Conservation (phyloP, 805 yeast genomes). For the Kluyveromyces nonfermentans region DNA sequence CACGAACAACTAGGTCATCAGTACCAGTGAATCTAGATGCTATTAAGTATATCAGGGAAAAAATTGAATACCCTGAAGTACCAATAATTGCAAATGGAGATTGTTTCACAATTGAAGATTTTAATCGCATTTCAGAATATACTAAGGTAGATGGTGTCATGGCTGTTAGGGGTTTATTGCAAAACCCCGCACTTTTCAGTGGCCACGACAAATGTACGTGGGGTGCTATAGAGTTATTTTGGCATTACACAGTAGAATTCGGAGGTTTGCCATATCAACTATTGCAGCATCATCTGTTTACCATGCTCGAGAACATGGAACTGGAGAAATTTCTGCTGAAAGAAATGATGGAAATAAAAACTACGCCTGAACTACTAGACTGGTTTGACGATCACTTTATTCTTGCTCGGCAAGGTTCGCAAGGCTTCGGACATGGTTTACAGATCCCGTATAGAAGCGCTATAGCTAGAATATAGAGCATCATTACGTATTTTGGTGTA, state of each 20-base stretch:
- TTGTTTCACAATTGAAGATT: slow-evolving; percentile 61
- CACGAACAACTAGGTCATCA: slow-evolving; percentile 75
- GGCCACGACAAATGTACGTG: slow-evolving; percentile 74
- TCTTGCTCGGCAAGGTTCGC: slow-evolving; percentile 57
- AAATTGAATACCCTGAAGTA: slow-evolving; percentile 34
- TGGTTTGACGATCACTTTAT: slow-evolving; percentile 72
- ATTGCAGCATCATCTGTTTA: slow-evolving; percentile 77
- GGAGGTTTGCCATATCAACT: slow-evolving; percentile 75
- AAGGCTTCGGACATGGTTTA: slow-evolving; percentile 50
- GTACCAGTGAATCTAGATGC: slow-evolving; percentile 79
- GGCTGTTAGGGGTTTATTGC: slow-evolving; percentile 85
- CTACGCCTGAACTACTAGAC: slow-evolving; percentile 58
- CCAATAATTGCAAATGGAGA: slow-evolving; percentile 99
- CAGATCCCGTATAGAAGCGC: slow-evolving; percentile 36
- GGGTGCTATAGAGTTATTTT: slow-evolving; percentile 78
- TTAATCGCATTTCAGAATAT: slow-evolving; percentile 44
- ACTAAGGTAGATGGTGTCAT: slow-evolving; percentile 89
- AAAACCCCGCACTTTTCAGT: slow-evolving; percentile 81
- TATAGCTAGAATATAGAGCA: not conserved
- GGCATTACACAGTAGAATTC: slow-evolving; percentile 67
- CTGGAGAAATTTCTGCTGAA: slow-evolving; percentile 40
- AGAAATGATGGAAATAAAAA: slow-evolving; percentile 53
- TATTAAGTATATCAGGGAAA: slow-evolving; percentile 51
- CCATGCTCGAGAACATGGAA: slow-evolving; percentile 61
- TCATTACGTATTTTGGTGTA: not conserved